A percentile compares a stretch with the other conserved stretches of the same genome.
Conservation (phyloP, 306 rosid species). For the Gastrolobium villosum region DNA sequence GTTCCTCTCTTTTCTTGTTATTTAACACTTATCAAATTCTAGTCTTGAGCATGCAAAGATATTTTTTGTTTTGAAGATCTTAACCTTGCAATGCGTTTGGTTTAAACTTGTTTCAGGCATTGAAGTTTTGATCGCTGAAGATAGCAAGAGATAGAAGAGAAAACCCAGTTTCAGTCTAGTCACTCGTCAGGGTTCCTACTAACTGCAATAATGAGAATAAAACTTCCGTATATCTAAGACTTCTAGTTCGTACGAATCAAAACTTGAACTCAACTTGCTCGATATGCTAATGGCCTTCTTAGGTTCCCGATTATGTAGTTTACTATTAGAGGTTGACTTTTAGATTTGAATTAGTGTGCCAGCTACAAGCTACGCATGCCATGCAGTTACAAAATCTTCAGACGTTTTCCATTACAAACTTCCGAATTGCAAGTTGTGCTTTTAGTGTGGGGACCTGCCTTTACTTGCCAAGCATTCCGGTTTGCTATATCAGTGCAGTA, state of each 20-base stretch:
- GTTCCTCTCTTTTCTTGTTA: too few relatives aligned
- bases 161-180: conserved; percentile 2
- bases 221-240: neutral
- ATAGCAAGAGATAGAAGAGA: conserved; percentile 20
- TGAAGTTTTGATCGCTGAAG: conserved; percentile 54
- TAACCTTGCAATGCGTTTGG: conserved; percentile 32
- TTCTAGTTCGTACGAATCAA: conserved; percentile 14
- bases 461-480: neutral
- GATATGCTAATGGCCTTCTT: conserved; percentile 16
- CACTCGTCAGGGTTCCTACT: neutral
- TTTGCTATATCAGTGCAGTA: neutral
- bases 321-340: neutral
- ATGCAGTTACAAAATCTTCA: neutral
- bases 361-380: neutral
- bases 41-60: neutral
- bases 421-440: neutral
- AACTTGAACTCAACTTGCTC: conserved; percentile 29
- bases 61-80: conserved; percentile 18
- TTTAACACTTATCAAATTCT: too few relatives aligned
- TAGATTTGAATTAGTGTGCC: neutral
- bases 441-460: neutral
- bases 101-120: conserved; percentile 59
- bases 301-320: conserved; percentile 15
- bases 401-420: neutral
- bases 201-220: neutral